Percentiles rank a stretch among this genome's conserved stretches.
Evolutionary conservation across 2,329 filamentous ascomycete species (phyloP).

Genomic region (Phaeosphaeria sp.): DNA sequence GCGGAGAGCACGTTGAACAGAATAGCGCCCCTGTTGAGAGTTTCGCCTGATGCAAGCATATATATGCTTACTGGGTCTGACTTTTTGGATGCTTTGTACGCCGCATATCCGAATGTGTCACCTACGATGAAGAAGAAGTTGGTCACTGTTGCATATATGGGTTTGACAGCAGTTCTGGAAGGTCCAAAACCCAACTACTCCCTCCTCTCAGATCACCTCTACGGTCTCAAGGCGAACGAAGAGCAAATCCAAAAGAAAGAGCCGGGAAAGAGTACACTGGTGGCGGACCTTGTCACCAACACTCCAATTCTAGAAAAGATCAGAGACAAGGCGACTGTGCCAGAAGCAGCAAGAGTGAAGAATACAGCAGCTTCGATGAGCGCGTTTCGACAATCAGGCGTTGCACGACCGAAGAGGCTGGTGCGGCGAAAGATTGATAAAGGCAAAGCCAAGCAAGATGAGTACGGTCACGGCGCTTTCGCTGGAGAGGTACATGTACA

Average conservation of each 20-base stretch:
- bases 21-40: constrained; percentile 69
- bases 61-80: constrained; percentile 85
- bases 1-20: constrained; percentile 63
- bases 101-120: constrained; percentile 70
- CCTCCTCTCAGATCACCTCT: constrained; percentile 81
- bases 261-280: constrained; percentile 64
- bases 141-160: constrained; percentile 76
- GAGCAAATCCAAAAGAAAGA: constrained; percentile 62
- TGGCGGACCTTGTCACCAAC: constrained; percentile 79
- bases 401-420: constrained; percentile 60
- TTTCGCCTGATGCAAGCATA: constrained; percentile 62
- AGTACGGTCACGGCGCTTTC: constrained; percentile 44
- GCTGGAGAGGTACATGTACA: constrained; percentile 72
- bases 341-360: constrained; percentile 62
- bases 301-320: constrained; percentile 77
- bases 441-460: constrained; percentile 62
- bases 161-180: constrained; percentile 73
- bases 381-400: constrained; percentile 61
- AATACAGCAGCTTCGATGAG: constrained; percentile 68
- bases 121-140: constrained; percentile 70
- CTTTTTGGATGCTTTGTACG: constrained; percentile 78
- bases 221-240: constrained; percentile 75
- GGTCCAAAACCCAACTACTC: constrained; percentile 73
- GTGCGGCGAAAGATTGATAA: constrained; percentile 68
- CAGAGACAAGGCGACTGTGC: constrained; percentile 58